Base-by-base conservation (phyloP, 2,329 filamentous ascomycete genomes). In the Aspergillus sp. region DNA sequence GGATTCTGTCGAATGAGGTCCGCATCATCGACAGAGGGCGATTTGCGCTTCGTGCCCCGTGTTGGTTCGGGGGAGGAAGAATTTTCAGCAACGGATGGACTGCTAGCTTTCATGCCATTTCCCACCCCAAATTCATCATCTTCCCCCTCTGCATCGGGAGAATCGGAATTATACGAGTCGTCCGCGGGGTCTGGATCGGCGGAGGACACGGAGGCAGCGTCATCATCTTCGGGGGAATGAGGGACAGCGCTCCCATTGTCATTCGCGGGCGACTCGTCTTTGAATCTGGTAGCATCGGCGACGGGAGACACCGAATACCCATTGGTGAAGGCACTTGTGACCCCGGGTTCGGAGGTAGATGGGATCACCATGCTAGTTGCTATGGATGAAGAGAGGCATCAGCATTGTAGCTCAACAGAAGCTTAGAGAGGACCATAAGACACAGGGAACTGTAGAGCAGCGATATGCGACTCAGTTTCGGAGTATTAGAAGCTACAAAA, bases 1-100 rank as follows among this genome's bases (percentile, higher is more conserved):
- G 95, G 95, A 69, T 99, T 96, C 70, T 91, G 89, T 68, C 88
- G 84, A 67, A 98, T 96, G 70, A 87, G 93, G 47, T 92, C 88
- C 58, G 95, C 89, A 67, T 95, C 90, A 51, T 88, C 86, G 39
- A 84, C 75, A 72, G 70, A 82, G 74, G 64, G 82, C 76, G 77
- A 90, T 89, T 76, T 86, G 64, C 92, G 89, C 81, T 96, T 96
- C 60, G 82, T 76, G 50, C 83, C 84, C 70, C 86, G 83, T 62
- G 82, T 83, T 44, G 88, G 90, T 67, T 88, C 87, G 68, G 86
- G 83, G 47, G 91, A 95, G 70, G 85, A 86, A 64, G 88, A 90
- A 68, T 82, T 79, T 64, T 83, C 82, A 60, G 82, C 81, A 51
- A 78, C 77, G 70, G 76, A 84, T 61, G 79, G 77, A 63, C 83